Base-by-base conservation (phyloP, 164 flowering plant genomes). In the Platanus orientalis region DNA sequence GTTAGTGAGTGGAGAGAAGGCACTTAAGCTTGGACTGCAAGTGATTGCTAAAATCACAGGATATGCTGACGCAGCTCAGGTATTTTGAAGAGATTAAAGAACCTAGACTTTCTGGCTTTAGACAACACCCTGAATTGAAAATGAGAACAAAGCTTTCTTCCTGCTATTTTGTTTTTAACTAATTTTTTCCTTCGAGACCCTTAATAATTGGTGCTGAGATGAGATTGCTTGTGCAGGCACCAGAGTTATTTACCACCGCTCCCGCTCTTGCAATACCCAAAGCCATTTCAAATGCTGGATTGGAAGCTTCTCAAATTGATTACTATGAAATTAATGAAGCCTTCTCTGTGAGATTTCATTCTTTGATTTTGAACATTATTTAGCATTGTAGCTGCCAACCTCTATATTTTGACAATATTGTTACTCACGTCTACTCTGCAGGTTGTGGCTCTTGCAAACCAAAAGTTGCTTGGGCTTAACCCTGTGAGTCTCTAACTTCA, bases 61-160 rank as follows among this genome's bases (percentile, higher is more conserved):
- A 57, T 87, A 72, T 75, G 97, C 84, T 64, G 99, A 94, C 79
- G 96, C 99, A 16, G 99, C 96, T 67, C 97, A 91, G 97, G 99
- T 94, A 73, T 24, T 49, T n/a, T n/a, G 23, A 20, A 48, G 40
- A 34, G 34, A 47, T 64, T 28, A 10, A 28, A n/a, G 2, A 55
- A 16, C 16, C n/a, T n/a, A n/a, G n/a, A n/a, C n/a, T n/a, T n/a
- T n/a, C n/a, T n/a, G n/a, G n/a, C n/a, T n/a, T n/a, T n/a, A n/a
- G n/a, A n/a, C n/a, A n/a, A n/a, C n/a, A 14, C 19, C 42, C 42
- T 36, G 42, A 36, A 36, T 36, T 36, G n/a, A 36, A 36, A 3
- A 1, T 3, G 42, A 7, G 42, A 36, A 36, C 13, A 36, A 36
- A 36, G 12, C 42, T 36, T 36, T 10, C 13, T 14, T 36, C 42